phyloP scores from a whole-genome alignment of 1,139 yeast genomes.

The Spencermartinsiella ligniputridi region DNA sequence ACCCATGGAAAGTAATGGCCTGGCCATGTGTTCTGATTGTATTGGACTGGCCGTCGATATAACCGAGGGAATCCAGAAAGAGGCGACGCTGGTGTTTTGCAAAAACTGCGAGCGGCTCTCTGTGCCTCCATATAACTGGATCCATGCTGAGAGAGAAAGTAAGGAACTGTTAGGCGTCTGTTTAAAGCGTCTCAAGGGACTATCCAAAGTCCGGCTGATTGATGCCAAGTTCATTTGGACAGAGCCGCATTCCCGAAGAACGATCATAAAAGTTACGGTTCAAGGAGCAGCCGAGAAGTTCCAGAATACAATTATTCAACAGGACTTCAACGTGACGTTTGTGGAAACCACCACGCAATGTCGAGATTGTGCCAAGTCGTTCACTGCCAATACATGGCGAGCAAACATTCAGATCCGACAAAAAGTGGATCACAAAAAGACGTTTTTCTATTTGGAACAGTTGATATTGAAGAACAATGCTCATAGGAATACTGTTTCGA shows the following conservation, averaged over 20 bases:
- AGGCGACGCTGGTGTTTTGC: slow-evolving; percentile 86
- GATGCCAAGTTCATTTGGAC: slow-evolving; percentile 98
- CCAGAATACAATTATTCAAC: slow-evolving; percentile 87
- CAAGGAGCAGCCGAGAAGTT: slow-evolving; percentile 83
- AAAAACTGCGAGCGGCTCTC: slow-evolving; percentile 92
- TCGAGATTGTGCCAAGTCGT: slow-evolving; percentile 96
- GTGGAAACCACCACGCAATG: slow-evolving; percentile 95
- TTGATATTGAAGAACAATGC: slow-evolving; percentile 89
- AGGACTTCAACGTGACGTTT: slow-evolving; percentile 92
- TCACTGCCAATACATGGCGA: slow-evolving; percentile 96
- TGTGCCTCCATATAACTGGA: slow-evolving; percentile 94
- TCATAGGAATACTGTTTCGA: slow-evolving; percentile 87
- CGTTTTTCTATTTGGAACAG: slow-evolving; percentile 93
- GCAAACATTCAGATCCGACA: slow-evolving; percentile 98
- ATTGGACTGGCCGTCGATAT: slow-evolving; percentile 90
- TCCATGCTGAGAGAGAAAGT: slow-evolving; percentile 84
- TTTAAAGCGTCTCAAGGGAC: slow-evolving; percentile 81
- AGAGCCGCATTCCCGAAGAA: slow-evolving; percentile 96
- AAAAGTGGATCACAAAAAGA: slow-evolving; percentile 94
- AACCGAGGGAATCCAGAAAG: slow-evolving; percentile 91
- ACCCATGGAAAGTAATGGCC: slow-evolving; percentile 85
- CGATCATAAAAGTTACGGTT: slow-evolving; percentile 82
- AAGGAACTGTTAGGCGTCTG: slow-evolving; percentile 89
- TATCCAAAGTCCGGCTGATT: slow-evolving; percentile 76
- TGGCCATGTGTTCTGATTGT: slow-evolving; percentile 97